phyloP scores from a whole-genome alignment of 23 red algal genomes.

The Pyropia yezoensis region DNA sequence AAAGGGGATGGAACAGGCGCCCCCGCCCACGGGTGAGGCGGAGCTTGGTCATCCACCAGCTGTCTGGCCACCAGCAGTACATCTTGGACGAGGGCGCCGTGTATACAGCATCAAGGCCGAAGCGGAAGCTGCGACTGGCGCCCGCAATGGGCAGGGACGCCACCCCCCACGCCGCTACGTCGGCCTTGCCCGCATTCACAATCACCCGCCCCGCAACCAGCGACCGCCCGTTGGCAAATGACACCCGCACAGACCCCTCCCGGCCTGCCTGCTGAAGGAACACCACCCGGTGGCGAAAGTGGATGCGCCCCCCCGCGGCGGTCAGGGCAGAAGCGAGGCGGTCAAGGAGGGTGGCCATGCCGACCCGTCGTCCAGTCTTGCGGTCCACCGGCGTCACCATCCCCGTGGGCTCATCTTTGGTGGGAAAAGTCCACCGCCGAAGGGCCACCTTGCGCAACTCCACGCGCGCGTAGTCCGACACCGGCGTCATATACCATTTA shows the following conservation, averaged over 20 bases:
- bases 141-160: slow-evolving; percentile 21
- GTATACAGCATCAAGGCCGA: slow-evolving; percentile 10
- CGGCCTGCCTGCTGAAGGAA: background rate
- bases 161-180: slow-evolving; percentile 20
- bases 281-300: slow-evolving; percentile 7
- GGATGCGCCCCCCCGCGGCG: slow-evolving; percentile 11
- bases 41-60: slow-evolving; percentile 42
- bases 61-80: slow-evolving; percentile 49
- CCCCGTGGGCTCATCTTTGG: background rate
- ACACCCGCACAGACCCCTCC: background rate
- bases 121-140: slow-evolving; percentile 4
- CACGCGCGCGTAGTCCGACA: too few relatives aligned
- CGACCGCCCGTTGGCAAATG: slow-evolving; percentile 6
- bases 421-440: too few relatives aligned
- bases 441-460: too few relatives aligned
- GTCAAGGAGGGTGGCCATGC: slow-evolving; percentile 30
- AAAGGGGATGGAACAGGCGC: background rate
- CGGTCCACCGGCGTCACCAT: slow-evolving; percentile 19
- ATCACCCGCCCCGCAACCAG: slow-evolving; percentile 15
- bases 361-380: slow-evolving; percentile 12
- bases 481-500: too few relatives aligned
- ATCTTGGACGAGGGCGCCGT: slow-evolving; percentile 12
- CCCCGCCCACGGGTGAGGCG: too few relatives aligned
- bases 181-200: slow-evolving; percentile 41
- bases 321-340: slow-evolving; percentile 2